Evolutionary conservation across 768 basidiomycete genomes (phyloP), one percentile per base, ranked within the genome.

Genomic region (Tylopilus vinaceipallidus): DNA sequence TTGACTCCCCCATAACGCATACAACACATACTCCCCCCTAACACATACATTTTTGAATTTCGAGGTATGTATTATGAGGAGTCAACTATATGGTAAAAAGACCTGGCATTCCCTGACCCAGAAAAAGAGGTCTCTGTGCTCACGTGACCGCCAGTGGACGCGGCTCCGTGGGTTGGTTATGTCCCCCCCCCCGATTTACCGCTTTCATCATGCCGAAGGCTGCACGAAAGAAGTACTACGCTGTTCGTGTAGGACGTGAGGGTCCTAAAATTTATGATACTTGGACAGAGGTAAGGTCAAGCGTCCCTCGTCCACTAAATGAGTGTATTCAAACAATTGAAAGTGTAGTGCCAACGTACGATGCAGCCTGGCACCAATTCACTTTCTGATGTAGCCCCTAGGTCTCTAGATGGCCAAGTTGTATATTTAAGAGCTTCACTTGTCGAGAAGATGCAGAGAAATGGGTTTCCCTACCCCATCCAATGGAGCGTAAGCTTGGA

Each of bases 271-370:
- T 88, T 14, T 86, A 83, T 42, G 58, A 63, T 1, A 74, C 70
- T 13, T 87, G 86, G 86, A 73, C 77, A 22, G 79, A 84, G 70
- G 86, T 81, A 55, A 49, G 73, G 62, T 45, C 16, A 30, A 23
- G 3, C 24, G 11, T 6, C 33, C 6, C 19, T 10, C 3, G 19
- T 50, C 35, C 30, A 19, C 19, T 17, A 12, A 24, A 14, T 29
- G 14, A 49, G 16, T 22, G 59, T 32, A 26, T 23, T 35, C 19
- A 36, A 26, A 17, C 12, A 37, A 40, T 14, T 23, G 30, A 46
- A 53, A 81, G 81, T 80, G 80, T 53, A 75, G 72, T 29, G 61
- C 63, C 12, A 78, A 77, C 47, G 81, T 78, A 55, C 48, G 49
- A 23, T 42, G 12, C 11, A 23, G 24, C 24, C 29, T 14, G 14